These are phyloP conservation scores for Penicillium odoratum DNA, from an alignment of 495 filamentous ascomycete genomes.

Conservation along the genomic window DNA sequence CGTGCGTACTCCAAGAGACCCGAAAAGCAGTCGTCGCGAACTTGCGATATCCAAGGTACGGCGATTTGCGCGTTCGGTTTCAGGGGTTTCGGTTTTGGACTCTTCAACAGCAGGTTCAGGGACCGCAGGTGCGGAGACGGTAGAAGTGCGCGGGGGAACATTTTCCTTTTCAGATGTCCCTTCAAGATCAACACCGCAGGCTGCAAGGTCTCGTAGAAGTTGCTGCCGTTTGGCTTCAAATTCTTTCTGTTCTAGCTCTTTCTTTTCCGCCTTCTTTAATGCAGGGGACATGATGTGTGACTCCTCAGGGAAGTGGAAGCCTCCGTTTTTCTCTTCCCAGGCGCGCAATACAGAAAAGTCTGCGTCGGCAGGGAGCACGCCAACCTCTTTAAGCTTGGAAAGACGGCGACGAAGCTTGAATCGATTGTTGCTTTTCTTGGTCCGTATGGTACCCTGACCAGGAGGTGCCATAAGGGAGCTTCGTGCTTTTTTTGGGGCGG, in stretches of 20 bases:
- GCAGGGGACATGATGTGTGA: constrained; percentile 13
- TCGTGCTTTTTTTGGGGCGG: background rate
- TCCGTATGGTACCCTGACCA: constrained; percentile 47
- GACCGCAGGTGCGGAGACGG: constrained; percentile 4
- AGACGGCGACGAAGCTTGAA: constrained; percentile 49
- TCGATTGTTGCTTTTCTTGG: constrained; percentile 56
- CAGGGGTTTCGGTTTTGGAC: constrained; percentile 22
- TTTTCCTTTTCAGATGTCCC: constrained; percentile 38
- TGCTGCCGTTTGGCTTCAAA: constrained; percentile 54
- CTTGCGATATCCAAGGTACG: constrained; percentile 63
- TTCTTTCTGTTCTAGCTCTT: constrained; percentile 32
- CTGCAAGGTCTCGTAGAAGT: constrained; percentile 50
- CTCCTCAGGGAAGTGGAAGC: constrained; percentile 27
- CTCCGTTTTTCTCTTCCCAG: constrained; percentile 34
- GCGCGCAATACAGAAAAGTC: constrained; percentile 46
- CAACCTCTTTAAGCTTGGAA: constrained; percentile 49
- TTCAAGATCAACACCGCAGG: constrained; percentile 53
- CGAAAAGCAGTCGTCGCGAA: constrained; percentile 67
- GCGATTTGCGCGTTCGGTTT: constrained; percentile 31
- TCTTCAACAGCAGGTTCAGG: constrained; percentile 13
- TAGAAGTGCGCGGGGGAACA: constrained; percentile 22
- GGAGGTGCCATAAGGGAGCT: constrained; percentile 27
- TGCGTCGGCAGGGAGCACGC: constrained; percentile 47
- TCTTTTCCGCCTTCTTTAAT: constrained; percentile 16
- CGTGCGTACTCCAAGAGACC: constrained; percentile 66